Base-by-base conservation (phyloP, 495 filamentous ascomycete species). In the Penicillium cataractarum region DNA sequence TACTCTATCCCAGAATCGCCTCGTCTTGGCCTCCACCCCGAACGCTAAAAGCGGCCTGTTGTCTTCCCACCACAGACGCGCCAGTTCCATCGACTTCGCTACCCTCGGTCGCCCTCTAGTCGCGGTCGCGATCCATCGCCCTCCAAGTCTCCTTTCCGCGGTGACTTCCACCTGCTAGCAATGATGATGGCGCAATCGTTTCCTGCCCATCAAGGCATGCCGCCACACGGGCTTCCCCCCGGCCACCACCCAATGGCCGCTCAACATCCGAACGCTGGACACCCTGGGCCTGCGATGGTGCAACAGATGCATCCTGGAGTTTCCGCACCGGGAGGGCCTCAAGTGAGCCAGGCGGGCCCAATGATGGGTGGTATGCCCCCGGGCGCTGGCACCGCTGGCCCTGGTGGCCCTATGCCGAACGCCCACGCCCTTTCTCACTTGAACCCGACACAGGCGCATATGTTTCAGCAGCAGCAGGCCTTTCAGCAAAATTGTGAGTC, bases 291-390 rank as follows among this genome's bases (percentile, higher is more conserved):
- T 68, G 84, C 78, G 24, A 93, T 96, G 82, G 86, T 87, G 42
- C 91, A 90, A 67, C 89, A 89, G 73, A 90, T 89, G 71, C 92
- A 95, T 69, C 89, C 90, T 70, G 90, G 89, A 42, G 92, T 92
- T n/a, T 93, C 92, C 37, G 90, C 84, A 10, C 90, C 92, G 8
- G 88, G 87, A 59, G 87, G 85, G 40, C 86, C 87, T 52, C 92
- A 95, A 67, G 91, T 93, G 35, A 92, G 84, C 68, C 90, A 93
- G 62, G 84, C 87, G 29, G 89, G 88, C 26, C 87, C 90, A 61
- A 86, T 89, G 84, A 88, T 94, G 89, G 90, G 78, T 58, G 89
- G 86, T 8, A 93, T 96, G 87, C 90, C 90, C 66, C 90, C 89
- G 49, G 90, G 85, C 50, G 83, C 80, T 58, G 78, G 75, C 50